Evolutionary conservation across 257 asterid genomes (phyloP).

Genomic region (Gentiana dahurica): DNA sequence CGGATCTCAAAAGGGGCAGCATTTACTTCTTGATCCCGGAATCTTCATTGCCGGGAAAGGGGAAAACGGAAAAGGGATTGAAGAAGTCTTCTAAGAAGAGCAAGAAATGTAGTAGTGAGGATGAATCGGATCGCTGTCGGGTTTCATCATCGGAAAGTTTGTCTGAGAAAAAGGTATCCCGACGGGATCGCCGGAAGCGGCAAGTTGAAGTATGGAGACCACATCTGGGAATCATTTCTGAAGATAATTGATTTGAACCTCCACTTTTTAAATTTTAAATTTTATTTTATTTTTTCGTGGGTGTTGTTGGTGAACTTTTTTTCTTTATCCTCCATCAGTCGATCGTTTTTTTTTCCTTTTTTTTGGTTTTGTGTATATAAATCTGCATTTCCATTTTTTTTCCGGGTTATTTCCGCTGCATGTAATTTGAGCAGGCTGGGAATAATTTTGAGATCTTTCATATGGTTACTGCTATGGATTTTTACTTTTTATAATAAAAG

Average conservation of each 20-base stretch:
- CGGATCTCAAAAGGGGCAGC: constrained; percentile 89
- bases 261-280: background rate
- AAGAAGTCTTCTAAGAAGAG: constrained; percentile 23
- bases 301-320: background rate
- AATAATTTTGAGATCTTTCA: constrained; percentile 1
- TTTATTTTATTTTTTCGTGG: background rate
- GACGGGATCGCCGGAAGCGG: constrained; percentile 29
- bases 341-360: constrained; percentile 8
- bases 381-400: constrained; percentile 1
- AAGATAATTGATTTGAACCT: constrained; percentile 19
- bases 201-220: constrained; percentile 54
- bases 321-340: constrained; percentile 9
- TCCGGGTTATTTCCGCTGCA: constrained; percentile 20
- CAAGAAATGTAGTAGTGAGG: constrained; percentile 2
- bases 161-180: constrained; percentile 21
- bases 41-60: constrained; percentile 46
- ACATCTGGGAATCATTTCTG: constrained; percentile 49
- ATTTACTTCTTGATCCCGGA: constrained; percentile 86
- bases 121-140: background rate
- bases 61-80: constrained; percentile 19
- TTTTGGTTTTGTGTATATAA: constrained; percentile 18
- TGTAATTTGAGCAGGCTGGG: constrained; percentile 33
- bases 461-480: constrained; percentile 4
- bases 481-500: too few species aligned
- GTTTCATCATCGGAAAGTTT: background rate